Evolutionary conservation across 2,329 filamentous ascomycete genomes (phyloP).

Genomic region (Beauveria rudraprayagi): DNA sequence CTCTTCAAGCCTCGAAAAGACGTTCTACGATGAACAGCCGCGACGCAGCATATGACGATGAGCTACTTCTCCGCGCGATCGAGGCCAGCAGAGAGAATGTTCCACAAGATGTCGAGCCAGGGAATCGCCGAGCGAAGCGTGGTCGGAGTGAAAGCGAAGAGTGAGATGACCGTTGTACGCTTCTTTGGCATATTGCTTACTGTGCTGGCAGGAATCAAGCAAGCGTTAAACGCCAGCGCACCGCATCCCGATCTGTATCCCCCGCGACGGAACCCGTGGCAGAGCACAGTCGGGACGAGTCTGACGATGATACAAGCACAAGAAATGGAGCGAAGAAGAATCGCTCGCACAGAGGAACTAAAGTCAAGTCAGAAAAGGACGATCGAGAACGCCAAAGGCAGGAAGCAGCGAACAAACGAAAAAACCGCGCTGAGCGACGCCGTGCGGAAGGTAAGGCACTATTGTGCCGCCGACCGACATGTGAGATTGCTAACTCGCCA

Average conservation of each 20-base stretch:
- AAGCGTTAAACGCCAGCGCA: constrained; percentile 73
- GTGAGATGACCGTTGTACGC: constrained; percentile 47
- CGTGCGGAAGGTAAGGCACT: constrained; percentile 64
- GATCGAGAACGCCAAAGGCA: constrained; percentile 66
- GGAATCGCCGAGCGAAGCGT: constrained; percentile 63
- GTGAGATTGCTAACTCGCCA: constrained; percentile 12
- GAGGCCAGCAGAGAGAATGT: constrained; percentile 89
- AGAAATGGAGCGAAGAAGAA: constrained; percentile 52
- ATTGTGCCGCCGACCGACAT: not conserved
- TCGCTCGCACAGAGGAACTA: constrained; percentile 51
- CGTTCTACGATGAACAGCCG: constrained; percentile 97
- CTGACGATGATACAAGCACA: constrained; percentile 57
- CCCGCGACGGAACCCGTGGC: constrained; percentile 40
- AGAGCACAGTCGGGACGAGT: constrained; percentile 50
- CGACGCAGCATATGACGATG: constrained; percentile 90
- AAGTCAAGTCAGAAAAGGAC: constrained; percentile 58
- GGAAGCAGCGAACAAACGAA: constrained; percentile 71
- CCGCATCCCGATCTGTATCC: constrained; percentile 64
- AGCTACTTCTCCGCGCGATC: constrained; percentile 78
- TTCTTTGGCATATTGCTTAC: constrained; percentile 18
- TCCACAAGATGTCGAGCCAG: constrained; percentile 39
- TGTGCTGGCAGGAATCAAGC: constrained; percentile 52
- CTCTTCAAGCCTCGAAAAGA: constrained; percentile 61
- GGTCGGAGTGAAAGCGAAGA: constrained; percentile 88
- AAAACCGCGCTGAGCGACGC: constrained; percentile 72